Evolutionary conservation across 2,329 filamentous ascomycete genomes (phyloP).

Genomic region (Ophiocordyceps camponoti-floridani): DNA sequence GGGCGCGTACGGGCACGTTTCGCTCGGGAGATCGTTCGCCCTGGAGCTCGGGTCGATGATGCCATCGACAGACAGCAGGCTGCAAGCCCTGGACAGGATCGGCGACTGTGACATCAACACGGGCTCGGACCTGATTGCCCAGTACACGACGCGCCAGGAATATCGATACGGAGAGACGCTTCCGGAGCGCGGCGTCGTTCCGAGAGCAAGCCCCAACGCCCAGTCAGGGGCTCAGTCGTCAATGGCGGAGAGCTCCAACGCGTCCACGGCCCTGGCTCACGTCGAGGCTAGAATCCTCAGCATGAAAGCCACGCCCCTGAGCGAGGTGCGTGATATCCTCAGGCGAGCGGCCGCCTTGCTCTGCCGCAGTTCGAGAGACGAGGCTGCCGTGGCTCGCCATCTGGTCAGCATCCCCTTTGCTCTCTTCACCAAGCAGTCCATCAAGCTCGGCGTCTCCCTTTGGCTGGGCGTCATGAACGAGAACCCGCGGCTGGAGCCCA

Average conservation of each 20-base stretch:
- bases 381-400: slow-evolving; percentile 66
- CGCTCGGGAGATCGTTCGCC: slow-evolving; percentile 83
- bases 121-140: slow-evolving; percentile 87
- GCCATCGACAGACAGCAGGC: slow-evolving; percentile 67
- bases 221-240: slow-evolving; percentile 31
- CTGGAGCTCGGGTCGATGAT: slow-evolving; percentile 81
- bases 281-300: slow-evolving; percentile 54
- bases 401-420: slow-evolving; percentile 85
- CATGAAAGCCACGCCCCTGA: slow-evolving; percentile 51
- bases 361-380: slow-evolving; percentile 58
- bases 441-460: slow-evolving; percentile 85
- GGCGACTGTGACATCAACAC: slow-evolving; percentile 68
- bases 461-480: slow-evolving; percentile 97
- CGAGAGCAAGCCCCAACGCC: slow-evolving; percentile 41
- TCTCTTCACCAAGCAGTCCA: slow-evolving; percentile 85
- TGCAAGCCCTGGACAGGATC: slow-evolving; percentile 63
- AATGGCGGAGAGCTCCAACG: slow-evolving; percentile 37
- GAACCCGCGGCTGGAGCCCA: slow-evolving; percentile 72
- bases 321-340: slow-evolving; percentile 64
- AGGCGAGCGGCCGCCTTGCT: slow-evolving; percentile 73
- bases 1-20: slow-evolving; percentile 77
- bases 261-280: slow-evolving; percentile 48
- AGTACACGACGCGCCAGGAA: slow-evolving; percentile 92
- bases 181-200: slow-evolving; percentile 48
- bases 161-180: slow-evolving; percentile 74